Conservation (phyloP, 345 rosid species). For the Eutrema japonicum region DNA sequence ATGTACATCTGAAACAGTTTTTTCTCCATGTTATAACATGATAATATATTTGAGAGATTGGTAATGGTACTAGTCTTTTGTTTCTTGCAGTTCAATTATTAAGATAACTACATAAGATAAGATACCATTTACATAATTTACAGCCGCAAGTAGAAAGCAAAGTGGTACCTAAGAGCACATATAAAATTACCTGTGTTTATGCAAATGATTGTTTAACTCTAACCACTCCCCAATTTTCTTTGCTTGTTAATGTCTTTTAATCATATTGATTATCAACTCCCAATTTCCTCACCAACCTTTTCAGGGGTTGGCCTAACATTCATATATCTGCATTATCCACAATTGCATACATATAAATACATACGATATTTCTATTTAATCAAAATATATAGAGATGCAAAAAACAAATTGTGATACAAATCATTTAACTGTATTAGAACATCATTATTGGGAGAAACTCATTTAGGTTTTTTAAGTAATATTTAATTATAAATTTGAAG, state of each 20-base stretch:
- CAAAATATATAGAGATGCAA: neutral
- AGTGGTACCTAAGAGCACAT: constrained; percentile 38
- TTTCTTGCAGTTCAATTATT: too few relatives aligned
- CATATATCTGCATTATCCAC: constrained; percentile 14
- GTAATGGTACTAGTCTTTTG: too few relatives aligned
- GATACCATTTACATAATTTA: constrained; percentile 15
- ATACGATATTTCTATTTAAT: neutral
- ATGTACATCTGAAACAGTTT: neutral
- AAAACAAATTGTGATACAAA: neutral
- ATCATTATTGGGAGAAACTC: too few relatives aligned
- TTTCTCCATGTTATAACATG: constrained; percentile 3
- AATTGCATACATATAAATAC: neutral
- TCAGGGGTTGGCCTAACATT: constrained; percentile 37
- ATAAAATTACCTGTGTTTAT: constrained; percentile 18
- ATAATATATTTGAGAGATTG: neutral
- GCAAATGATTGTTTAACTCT: constrained; percentile 41
- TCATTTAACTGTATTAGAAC: too few relatives aligned
- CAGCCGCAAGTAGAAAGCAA: constrained; percentile 35
- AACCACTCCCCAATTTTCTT: constrained; percentile 30
- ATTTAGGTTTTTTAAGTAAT: too few relatives aligned
- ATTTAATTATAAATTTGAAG: too few relatives aligned
- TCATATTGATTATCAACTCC: constrained; percentile 12
- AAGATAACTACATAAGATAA: constrained; percentile 8
- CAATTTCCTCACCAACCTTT: constrained; percentile 38
- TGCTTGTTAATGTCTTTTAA: neutral